Conservation (phyloP, 1,284 basidiomycete species). For the Tilletia walkeri region DNA sequence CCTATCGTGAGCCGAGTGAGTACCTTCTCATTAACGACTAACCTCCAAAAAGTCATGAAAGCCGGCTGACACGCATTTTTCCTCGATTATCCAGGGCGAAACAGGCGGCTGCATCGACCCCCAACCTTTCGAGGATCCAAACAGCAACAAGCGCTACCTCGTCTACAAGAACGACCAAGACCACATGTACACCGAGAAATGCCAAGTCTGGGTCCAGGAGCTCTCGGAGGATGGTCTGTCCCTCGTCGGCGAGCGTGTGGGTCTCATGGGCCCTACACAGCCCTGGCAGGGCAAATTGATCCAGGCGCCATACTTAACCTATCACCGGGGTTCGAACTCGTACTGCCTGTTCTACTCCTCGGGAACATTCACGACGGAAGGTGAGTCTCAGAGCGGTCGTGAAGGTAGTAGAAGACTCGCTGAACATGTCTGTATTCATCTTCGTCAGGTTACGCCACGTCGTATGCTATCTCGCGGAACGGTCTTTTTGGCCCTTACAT, state of each 20-base stretch:
- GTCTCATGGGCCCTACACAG: conserved; percentile 32
- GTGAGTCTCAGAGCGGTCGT: conserved; percentile 2
- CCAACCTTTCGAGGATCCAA: conserved; percentile 41
- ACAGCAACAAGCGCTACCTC: conserved; percentile 33
- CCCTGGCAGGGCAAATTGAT: conserved; percentile 34
- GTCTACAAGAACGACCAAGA: conserved; percentile 35
- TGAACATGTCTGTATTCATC: no score
- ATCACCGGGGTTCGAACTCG: conserved; percentile 30
- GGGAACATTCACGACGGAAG: conserved; percentile 36
- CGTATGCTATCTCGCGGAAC: conserved; percentile 34
- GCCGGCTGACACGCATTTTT: neutral
- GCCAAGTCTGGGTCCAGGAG: conserved; percentile 42
- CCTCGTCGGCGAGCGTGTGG: conserved; percentile 33
- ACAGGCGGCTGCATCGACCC: conserved; percentile 38
- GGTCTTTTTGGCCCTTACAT: conserved; percentile 39
- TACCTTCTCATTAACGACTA: neutral
- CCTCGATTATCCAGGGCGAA: conserved; percentile 25
- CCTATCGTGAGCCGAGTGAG: conserved; percentile 36
- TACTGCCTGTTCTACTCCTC: conserved; percentile 45
- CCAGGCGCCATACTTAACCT: conserved; percentile 42
- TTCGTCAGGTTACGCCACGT: conserved; percentile 33
- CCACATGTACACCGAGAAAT: conserved; percentile 36
- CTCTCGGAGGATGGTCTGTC: conserved; percentile 40
- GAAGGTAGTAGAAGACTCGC: no score
- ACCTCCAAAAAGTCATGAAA: neutral